Evolutionary conservation across 148 eudicot species (phyloP), one percentile per base, ranked within the genome.

Genomic region (Arctostaphylos glauca): DNA sequence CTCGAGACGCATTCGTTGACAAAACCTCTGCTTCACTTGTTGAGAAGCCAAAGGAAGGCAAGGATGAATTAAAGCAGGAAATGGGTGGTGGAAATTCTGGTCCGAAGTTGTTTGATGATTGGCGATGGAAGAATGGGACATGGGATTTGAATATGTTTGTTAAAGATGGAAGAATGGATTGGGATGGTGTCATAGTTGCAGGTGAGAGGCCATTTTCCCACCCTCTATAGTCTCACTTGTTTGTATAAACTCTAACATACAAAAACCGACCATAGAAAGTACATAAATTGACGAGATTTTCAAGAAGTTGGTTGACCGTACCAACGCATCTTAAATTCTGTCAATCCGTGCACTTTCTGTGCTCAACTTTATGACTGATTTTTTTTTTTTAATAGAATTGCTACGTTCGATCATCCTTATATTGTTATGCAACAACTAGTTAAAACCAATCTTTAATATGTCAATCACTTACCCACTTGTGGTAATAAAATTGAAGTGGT

Each of bases 71-170:
- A 14, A 73, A 31, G 23, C 38, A 41, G 2, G 5, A 15, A 70
- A 2, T 56, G 78, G 85, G 55, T 31, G 7, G 49, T 18, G 59
- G 60, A 5, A 52, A 47, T 68, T 43, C 53, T 56, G 48, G 31
- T 71, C 73, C 59, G 3, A 71, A 79, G 56, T 47, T 83, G 76
- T 9, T 46, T 0, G 73, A 83, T 41, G 82, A 79, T 0, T 4
- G 4, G 31, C 48, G 85, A 46, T 71, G 85, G 85, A 78, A 79
- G 80, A 83, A 83, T 41, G 90, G 92, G 80, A 90, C 89, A 5
- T 90, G 92, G 90, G 90, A 88, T 83, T 84, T 90, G 47, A 88
- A 90, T 58, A 83, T 88, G 90, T 90, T 90, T 81, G 86, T 88
- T 19, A 90, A 83, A 50, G 21, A 84, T 62, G 92, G 92, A 5